Evolutionary conservation across 2,329 filamentous ascomycete species (phyloP), one percentile per base, ranked within the genome.

Genomic region (Aaosphaeria pasadenensis): DNA sequence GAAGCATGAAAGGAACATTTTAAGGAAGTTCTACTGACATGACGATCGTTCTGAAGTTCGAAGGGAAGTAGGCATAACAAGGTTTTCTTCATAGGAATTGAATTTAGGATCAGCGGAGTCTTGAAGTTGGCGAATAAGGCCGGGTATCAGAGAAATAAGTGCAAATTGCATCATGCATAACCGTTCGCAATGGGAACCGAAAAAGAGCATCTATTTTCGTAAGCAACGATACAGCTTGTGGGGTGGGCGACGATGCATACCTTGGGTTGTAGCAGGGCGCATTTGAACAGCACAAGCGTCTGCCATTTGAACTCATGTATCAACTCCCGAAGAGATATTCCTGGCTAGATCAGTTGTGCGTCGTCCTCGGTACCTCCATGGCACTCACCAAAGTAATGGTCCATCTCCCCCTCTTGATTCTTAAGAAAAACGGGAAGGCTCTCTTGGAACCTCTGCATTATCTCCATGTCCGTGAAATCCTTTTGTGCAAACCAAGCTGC

Each of bases 101-200:
- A 97, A 82, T 40, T 91, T 87, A n/a, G 94, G 94, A 64, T 96
- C 91, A 43, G 94, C 92, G 62, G 89, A 95, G 73, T 99, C 94
- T 72, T 95, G 86, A n/a, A 99, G 81, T 61, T 88, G 90, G 62
- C 89, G 85, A 63, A 97, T 85, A 48, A 99, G 82, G 50, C 91
- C 91, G 42, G 94, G 94, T 74, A 99, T 95, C 63, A 99, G 78
- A 45, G 92, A 96, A 59, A 99, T 87, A 41, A 99, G 81, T 39
- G 92, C 94, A 74, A 97, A 99, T 71, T 99, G 94, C 73, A 96
- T 91, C 88, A 97, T 95, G 80, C 94, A 99, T 58, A 99, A 76
- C 55, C 88, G 83, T 71, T 99, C 94, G 71, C 94, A 97, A 60
- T 91, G 85, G n/a, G 92, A 91, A 53, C 94, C 91, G 63, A 97